These are phyloP conservation scores for Atractiella rhizophila DNA, from an alignment of 768 basidiomycete species.

Conservation along the genomic window DNA sequence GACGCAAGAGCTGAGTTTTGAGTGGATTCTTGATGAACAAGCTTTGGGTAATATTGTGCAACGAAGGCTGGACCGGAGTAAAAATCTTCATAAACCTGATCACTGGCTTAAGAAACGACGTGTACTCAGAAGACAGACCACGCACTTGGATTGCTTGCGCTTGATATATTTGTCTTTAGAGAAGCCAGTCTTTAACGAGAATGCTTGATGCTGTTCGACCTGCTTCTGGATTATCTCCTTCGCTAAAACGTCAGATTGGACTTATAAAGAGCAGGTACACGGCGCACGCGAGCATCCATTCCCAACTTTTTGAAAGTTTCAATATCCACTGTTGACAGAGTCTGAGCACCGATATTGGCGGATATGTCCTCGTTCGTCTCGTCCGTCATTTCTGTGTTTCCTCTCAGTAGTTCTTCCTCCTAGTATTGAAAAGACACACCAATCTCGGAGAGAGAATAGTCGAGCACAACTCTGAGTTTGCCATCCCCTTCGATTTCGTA, in stretches of 20 bases:
- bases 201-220: slow-evolving; percentile 77
- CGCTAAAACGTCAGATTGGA: neutral
- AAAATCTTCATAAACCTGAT: slow-evolving; percentile 67
- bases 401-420: neutral
- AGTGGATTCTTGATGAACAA: slow-evolving; percentile 61
- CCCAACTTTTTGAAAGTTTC: slow-evolving; percentile 58
- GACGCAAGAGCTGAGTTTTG: slow-evolving; percentile 49
- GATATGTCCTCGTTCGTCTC: neutral
- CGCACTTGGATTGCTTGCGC: slow-evolving; percentile 85
- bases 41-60: slow-evolving; percentile 66
- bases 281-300: slow-evolving; percentile 30
- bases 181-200: slow-evolving; percentile 83
- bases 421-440: slow-evolving; percentile 29
- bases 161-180: slow-evolving; percentile 97
- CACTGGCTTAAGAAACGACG: neutral
- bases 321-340: slow-evolving; percentile 60
- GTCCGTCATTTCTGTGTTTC: neutral
- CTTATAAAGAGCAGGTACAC: slow-evolving; percentile 26
- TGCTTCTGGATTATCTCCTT: slow-evolving; percentile 89
- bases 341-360: slow-evolving; percentile 35
- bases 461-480: slow-evolving; percentile 36
- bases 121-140: neutral
- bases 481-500: slow-evolving; percentile 54
- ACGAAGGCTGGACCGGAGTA: slow-evolving; percentile 60
- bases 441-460: slow-evolving; percentile 46